Percentiles rank a stretch among this genome's conserved stretches.
Conservation (phyloP, 116 monocot species). For the Cymodocea nodosa region DNA sequence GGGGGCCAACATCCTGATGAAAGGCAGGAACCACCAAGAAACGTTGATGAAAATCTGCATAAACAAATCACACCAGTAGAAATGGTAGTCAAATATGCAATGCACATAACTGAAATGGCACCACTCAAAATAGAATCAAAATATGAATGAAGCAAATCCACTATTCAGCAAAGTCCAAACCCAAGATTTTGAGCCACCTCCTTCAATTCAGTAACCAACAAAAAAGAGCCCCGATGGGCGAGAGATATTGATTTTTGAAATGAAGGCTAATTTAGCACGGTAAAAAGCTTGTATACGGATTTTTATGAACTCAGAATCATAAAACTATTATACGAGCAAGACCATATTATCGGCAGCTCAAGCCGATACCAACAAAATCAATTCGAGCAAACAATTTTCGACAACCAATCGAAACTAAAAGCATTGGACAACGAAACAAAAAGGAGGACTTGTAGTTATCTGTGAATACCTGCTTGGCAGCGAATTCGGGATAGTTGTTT, state of each 20-base stretch:
- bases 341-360: too few species aligned
- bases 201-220: not conserved
- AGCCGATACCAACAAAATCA: too few species aligned
- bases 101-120: too few species aligned
- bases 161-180: not conserved
- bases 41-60: conserved; percentile 56
- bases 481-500: conserved; percentile 77
- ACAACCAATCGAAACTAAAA: not conserved
- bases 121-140: too few species aligned
- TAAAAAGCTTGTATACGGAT: not conserved
- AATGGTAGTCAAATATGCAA: too few species aligned
- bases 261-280: not conserved
- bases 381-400: not conserved
- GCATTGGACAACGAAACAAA: not conserved
- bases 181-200: not conserved
- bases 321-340: too few species aligned
- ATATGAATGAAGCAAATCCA: not conserved
- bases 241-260: not conserved
- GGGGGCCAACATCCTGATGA: conserved; percentile 61
- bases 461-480: conserved; percentile 37
- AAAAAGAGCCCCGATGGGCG: not conserved
- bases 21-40: conserved; percentile 78
- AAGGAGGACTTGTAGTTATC: not conserved
- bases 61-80: not conserved
- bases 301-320: too few species aligned